Conservation (phyloP, 257 asterid genomes). For the Mitragyna speciosa region DNA sequence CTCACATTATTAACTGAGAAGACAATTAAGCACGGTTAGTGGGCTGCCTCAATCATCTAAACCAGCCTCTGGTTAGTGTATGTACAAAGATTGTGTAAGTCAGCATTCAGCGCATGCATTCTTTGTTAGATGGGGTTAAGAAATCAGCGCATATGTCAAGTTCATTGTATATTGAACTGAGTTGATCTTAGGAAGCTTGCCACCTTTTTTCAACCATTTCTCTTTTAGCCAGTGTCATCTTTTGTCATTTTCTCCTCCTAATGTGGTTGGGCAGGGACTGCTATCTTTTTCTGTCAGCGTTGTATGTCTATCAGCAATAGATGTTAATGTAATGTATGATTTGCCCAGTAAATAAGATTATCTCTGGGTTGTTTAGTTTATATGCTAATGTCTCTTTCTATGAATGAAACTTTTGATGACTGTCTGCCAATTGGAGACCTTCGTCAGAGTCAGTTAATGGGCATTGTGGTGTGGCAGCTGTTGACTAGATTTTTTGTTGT, state of each 20-base stretch:
- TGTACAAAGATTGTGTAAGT: conserved; percentile 14
- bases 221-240: background rate
- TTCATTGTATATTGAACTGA: conserved; percentile 13
- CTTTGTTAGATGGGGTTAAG: conserved; percentile 26
- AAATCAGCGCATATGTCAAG: conserved; percentile 26
- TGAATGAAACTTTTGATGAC: background rate
- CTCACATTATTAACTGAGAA: conserved; percentile 68
- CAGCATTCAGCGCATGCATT: conserved; percentile 4
- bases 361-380: background rate
- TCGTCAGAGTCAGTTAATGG: background rate
- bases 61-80: conserved; percentile 48
- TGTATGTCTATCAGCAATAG: background rate
- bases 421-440: background rate
- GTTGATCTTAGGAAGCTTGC: conserved; percentile 4
- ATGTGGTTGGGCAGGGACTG: background rate
- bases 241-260: background rate
- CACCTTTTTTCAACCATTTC: background rate
- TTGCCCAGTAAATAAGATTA: conserved; percentile 7
- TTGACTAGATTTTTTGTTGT: background rate
- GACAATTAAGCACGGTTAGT: conserved; percentile 64
- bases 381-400: conserved; percentile 3
- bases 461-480: background rate
- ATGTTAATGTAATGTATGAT: conserved; percentile 1
- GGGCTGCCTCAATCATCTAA: conserved; percentile 57
- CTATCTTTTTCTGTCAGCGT: conserved; percentile 3